phyloP scores from a whole-genome alignment of 2,329 filamentous ascomycete genomes.

The Phyllachora maydis region DNA sequence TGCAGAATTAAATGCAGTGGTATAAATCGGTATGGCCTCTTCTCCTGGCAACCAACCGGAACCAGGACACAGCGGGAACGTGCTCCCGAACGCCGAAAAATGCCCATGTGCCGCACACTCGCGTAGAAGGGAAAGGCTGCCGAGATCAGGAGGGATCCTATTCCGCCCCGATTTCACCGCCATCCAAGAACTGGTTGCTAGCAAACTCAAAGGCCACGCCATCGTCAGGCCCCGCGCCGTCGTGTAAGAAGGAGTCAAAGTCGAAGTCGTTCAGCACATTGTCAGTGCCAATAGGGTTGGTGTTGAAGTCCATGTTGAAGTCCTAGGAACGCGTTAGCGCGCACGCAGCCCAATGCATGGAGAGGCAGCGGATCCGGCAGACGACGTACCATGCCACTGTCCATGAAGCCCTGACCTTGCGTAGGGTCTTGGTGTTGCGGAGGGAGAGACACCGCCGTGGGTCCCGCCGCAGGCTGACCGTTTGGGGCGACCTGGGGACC shows the following conservation, averaged over 20 bases:
- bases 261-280: conserved; percentile 48
- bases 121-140: no score
- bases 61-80: no score
- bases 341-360: conserved; percentile 1
- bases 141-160: conserved; percentile 12
- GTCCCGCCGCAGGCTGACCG: conserved; percentile 20
- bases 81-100: no score
- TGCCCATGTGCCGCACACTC: no score
- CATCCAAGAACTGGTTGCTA: conserved; percentile 30
- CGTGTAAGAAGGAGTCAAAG: conserved; percentile 46
- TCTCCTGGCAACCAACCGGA: no score
- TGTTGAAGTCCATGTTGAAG: conserved; percentile 32
- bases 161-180: conserved; percentile 35
- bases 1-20: no score
- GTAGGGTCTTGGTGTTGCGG: conserved; percentile 24
- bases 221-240: conserved; percentile 26
- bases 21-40: no score
- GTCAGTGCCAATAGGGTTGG: conserved; percentile 27
- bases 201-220: conserved; percentile 34
- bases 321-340: conserved; percentile 11
- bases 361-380: conserved; percentile 2
- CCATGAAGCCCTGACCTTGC: conserved; percentile 24
- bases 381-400: conserved; percentile 22
- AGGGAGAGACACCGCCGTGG: conserved; percentile 18
- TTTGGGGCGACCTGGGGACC: conserved; percentile 17